A percentile compares a stretch with the other conserved stretches of the same genome.
phyloP scores from a whole-genome alignment of 176 grass and related monocot genomes.

The Saccharum officinarum region DNA sequence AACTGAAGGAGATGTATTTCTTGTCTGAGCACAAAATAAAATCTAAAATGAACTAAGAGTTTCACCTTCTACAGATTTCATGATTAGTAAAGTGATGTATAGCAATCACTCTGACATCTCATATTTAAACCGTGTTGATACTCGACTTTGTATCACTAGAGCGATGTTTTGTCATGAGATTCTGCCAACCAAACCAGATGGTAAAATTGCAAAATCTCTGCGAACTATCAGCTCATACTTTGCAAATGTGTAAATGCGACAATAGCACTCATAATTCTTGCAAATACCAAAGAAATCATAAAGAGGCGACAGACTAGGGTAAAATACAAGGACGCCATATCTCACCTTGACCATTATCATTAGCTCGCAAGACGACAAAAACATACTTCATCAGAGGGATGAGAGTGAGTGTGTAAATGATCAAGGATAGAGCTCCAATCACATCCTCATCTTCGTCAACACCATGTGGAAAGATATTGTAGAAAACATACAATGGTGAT shows the following conservation, averaged over 20 bases:
- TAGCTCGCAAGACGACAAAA: conserved; percentile 72
- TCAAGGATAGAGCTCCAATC: conserved; percentile 80
- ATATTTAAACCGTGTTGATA: conserved; percentile 31
- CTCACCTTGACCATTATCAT: conserved; percentile 91
- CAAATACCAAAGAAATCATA: background rate
- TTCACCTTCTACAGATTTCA: conserved; percentile 37
- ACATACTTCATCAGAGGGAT: conserved; percentile 89
- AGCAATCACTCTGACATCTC: conserved; percentile 24
- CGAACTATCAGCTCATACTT: conserved; percentile 9
- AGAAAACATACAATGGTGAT: conserved; percentile 92
- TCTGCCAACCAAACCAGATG: conserved; percentile 28
- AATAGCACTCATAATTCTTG: conserved; percentile 3
- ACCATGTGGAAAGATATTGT: conserved; percentile 74
- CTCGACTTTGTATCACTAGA: conserved; percentile 14
- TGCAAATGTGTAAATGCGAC: conserved; percentile 6
- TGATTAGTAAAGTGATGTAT: conserved; percentile 25
- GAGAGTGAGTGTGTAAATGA: conserved; percentile 87
- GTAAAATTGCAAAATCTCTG: conserved; percentile 23
- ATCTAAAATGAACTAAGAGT: conserved; percentile 21
- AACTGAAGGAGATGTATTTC: conserved; percentile 5
- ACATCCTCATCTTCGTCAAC: conserved; percentile 68
- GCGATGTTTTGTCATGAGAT: conserved; percentile 15
- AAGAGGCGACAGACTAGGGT: background rate
- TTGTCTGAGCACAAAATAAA: conserved; percentile 18
- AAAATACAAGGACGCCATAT: conserved; percentile 10